Evolutionary conservation across 192 early-diverging fungal species (phyloP).

Genomic region (Linnemannia hyalina): DNA sequence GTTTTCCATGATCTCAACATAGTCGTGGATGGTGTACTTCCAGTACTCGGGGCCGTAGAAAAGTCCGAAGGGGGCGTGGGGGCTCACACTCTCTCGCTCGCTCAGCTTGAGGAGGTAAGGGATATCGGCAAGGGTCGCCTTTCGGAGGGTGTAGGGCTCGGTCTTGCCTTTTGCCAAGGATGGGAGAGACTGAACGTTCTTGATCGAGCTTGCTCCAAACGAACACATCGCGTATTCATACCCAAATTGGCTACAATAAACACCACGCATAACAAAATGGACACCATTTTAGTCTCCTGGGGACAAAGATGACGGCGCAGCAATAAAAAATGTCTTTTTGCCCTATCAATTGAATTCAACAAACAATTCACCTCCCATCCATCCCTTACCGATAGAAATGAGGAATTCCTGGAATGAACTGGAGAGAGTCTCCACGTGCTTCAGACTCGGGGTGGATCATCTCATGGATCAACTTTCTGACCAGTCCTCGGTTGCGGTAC

Average conservation of each 20-base stretch:
- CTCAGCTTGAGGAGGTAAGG: slow-evolving; percentile 24
- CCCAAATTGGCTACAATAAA: slow-evolving; percentile 34
- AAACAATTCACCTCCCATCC: background rate
- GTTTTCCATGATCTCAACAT: background rate
- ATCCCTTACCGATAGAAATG: slow-evolving; percentile 42
- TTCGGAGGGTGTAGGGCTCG: slow-evolving; percentile 29
- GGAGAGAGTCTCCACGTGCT: slow-evolving; percentile 24
- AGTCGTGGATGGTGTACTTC: slow-evolving; percentile 32
- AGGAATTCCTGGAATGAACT: slow-evolving; percentile 40
- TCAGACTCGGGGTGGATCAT: slow-evolving; percentile 51
- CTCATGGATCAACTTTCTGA: slow-evolving; percentile 24
- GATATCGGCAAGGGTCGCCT: slow-evolving; percentile 24
- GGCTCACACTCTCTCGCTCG: background rate
- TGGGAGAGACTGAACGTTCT: slow-evolving; percentile 15
- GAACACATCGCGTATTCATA: slow-evolving; percentile 34
- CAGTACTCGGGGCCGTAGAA: slow-evolving; percentile 32
- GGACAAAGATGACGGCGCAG: background rate
- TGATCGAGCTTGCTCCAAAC: slow-evolving; percentile 5
- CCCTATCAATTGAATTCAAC: background rate
- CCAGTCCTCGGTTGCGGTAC: slow-evolving; percentile 24
- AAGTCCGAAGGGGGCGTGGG: slow-evolving; percentile 7
- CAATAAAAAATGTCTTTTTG: background rate
- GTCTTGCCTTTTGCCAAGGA: slow-evolving; percentile 9
- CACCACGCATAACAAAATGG: background rate
- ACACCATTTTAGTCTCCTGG: background rate